Percentiles rank a stretch among this genome's conserved stretches.
Evolutionary conservation across 345 rosid species (phyloP).

Genomic region (Turritis glabra): DNA sequence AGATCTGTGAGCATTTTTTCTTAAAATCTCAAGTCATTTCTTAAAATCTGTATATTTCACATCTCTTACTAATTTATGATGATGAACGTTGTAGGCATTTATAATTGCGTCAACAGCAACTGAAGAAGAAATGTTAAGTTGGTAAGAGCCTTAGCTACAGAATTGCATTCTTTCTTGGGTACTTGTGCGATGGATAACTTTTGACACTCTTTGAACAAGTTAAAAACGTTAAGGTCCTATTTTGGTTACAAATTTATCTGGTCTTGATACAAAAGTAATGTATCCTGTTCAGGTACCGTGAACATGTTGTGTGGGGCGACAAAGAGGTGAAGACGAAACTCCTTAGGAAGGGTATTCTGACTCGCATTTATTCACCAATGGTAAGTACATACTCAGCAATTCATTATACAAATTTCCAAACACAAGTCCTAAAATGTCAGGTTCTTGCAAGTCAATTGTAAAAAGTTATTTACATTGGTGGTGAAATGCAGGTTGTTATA

Average conservation of each 20-base stretch:
- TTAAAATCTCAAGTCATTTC: background rate
- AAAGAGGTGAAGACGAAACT: constrained; percentile 75
- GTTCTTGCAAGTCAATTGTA: background rate
- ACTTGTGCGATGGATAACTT: background rate
- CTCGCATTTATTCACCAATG: constrained; percentile 90
- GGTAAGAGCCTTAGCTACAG: constrained; percentile 52
- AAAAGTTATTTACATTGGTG: background rate
- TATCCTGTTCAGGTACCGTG: constrained; percentile 66
- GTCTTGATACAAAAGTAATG: background rate
- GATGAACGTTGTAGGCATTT: constrained; percentile 70
- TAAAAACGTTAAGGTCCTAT: background rate
- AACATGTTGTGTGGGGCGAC: constrained; percentile 89
- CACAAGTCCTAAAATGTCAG: background rate
- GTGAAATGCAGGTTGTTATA: constrained; percentile 57
- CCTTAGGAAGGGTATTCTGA: constrained; percentile 75
- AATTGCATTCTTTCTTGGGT: background rate
- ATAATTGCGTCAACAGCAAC: constrained; percentile 96
- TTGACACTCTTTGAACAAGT: constrained; percentile 5
- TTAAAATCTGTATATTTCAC: background rate
- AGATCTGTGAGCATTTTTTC: constrained; percentile 67
- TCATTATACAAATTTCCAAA: background rate
- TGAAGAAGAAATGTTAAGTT: constrained; percentile 85
- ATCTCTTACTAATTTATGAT: background rate
- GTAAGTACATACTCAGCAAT: constrained; percentile 43
- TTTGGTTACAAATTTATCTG: background rate